These are phyloP conservation scores for Davidsoniella virescens DNA, from an alignment of 2,329 filamentous ascomycete genomes.

Conservation along the genomic window DNA sequence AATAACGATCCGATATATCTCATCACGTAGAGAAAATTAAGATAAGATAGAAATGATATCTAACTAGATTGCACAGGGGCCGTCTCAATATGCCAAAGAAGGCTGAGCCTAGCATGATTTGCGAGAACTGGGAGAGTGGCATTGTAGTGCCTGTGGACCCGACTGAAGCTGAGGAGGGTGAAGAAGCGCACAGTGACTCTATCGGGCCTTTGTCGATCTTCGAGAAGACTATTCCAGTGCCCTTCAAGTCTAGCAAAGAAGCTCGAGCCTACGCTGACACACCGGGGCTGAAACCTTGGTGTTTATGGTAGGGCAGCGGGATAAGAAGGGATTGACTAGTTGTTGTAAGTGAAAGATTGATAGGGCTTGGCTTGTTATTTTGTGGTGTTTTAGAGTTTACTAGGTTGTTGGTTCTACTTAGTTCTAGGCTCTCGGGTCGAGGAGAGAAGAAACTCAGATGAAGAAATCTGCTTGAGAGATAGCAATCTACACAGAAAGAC, in stretches of 20 bases:
- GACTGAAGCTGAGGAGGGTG: neutral
- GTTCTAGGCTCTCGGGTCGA: no score
- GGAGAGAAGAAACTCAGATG: no score
- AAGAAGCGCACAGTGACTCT: neutral
- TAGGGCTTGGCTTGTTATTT: no score
- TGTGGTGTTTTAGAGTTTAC: no score
- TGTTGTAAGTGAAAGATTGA: no score
- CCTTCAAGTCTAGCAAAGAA: slow-evolving; percentile 2
- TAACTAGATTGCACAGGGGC: slow-evolving; percentile 42
- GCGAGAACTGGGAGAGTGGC: slow-evolving; percentile 92
- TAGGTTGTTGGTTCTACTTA: no score
- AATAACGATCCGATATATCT: no score
- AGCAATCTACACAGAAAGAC: no score
- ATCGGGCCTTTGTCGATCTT: slow-evolving; percentile 9
- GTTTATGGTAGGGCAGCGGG: neutral
- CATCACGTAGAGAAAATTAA: neutral
- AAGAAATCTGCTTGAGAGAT: no score
- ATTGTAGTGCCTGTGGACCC: slow-evolving; percentile 50
- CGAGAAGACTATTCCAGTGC: slow-evolving; percentile 4
- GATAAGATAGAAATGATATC: neutral
- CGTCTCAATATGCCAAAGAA: slow-evolving; percentile 53
- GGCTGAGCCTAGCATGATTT: slow-evolving; percentile 60
- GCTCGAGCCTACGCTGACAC: neutral
- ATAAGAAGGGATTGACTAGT: neutral
- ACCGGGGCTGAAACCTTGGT: slow-evolving; percentile 7